Conservation (phyloP, 768 basidiomycete genomes). For the Tulasnella calospora region DNA sequence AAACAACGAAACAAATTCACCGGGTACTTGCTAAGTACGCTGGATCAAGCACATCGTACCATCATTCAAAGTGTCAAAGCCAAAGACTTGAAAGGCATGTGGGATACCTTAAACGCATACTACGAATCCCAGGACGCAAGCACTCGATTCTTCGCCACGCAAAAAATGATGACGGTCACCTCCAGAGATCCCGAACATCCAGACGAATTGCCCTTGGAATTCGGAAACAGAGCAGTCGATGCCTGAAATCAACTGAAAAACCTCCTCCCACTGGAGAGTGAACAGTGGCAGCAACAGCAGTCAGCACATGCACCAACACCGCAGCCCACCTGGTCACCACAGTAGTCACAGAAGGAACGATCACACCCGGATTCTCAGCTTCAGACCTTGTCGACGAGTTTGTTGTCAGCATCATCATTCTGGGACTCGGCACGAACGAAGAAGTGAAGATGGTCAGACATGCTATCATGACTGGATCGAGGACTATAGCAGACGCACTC, state of each 20-base stretch:
- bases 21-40: too few relatives aligned
- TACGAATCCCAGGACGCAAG: neutral
- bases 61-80: too few relatives aligned
- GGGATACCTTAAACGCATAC: neutral
- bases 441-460: too few relatives aligned
- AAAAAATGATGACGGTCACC: neutral
- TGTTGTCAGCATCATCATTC: neutral
- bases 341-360: neutral
- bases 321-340: neutral
- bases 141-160: neutral
- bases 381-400: neutral
- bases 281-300: neutral
- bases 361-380: neutral
- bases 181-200: neutral
- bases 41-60: too few relatives aligned
- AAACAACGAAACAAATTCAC: too few relatives aligned
- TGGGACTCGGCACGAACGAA: neutral
- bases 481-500: too few relatives aligned
- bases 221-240: neutral
- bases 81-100: neutral
- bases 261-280: neutral
- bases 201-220: neutral
- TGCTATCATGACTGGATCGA: too few relatives aligned
- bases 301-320: neutral
- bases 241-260: neutral